A percentile compares a stretch with the other conserved stretches of the same genome.
Evolutionary conservation across 225 moss, liverwort and hornwort genomes (phyloP).

Genomic region (Ulota crispa): DNA sequence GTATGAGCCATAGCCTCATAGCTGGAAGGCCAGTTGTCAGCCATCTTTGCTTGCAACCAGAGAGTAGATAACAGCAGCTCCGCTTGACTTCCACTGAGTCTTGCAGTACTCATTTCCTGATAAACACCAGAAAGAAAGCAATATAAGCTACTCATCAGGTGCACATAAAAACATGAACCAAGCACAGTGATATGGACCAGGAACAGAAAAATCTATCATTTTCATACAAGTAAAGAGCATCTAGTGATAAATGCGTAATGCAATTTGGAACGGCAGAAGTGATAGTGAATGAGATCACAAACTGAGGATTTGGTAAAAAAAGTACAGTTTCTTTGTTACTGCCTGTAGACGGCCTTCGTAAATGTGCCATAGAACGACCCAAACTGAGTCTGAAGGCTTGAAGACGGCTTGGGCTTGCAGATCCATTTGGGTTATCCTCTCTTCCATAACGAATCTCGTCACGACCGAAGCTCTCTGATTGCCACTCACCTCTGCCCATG

Average conservation of each 20-base stretch:
- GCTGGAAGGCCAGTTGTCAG: constrained; percentile 76
- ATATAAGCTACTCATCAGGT: not conserved
- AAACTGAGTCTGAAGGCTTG: constrained; percentile 57
- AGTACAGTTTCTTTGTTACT: constrained; percentile 53
- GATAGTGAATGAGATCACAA: not conserved
- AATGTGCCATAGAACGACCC: constrained; percentile 59
- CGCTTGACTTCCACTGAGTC: constrained; percentile 81
- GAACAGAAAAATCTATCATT: not conserved
- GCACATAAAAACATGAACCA: not conserved
- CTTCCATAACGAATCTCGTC: constrained; percentile 48
- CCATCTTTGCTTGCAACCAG: constrained; percentile 69
- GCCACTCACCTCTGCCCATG: constrained; percentile 48
- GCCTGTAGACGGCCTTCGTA: constrained; percentile 51
- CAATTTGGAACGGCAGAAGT: not conserved
- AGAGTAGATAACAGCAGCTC: constrained; percentile 78
- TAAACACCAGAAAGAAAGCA: not conserved
- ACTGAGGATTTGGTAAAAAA: not conserved
- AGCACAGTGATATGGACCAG: not conserved
- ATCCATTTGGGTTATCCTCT: constrained; percentile 30
- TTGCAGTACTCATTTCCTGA: constrained; percentile 67
- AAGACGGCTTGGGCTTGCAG: constrained; percentile 50
- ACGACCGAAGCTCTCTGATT: constrained; percentile 49
- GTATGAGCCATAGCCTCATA: constrained; percentile 93
- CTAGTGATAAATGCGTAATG: not conserved
- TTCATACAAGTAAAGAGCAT: not conserved